These are phyloP conservation scores for Chaetoceros tenuissimus DNA, from an alignment of 108 stramenopile species.

Conservation along the genomic window DNA sequence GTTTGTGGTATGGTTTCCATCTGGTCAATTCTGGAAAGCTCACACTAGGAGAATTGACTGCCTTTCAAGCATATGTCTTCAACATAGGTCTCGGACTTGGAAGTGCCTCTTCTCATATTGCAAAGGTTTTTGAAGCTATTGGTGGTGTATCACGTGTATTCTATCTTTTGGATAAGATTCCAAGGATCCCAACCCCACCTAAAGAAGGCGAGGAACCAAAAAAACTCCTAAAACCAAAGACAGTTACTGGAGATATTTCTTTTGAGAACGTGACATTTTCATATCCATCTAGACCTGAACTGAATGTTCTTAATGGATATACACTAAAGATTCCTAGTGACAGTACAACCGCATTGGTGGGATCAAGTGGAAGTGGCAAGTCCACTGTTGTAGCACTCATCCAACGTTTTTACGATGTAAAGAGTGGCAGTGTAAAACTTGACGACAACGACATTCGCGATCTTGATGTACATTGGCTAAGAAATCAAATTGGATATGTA, in stretches of 20 bases:
- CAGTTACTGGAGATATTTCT: conserved; percentile 29
- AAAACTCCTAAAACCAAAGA: neutral
- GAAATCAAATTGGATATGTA: conserved; percentile 71
- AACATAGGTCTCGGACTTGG: conserved; percentile 49
- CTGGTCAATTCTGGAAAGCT: conserved; percentile 51
- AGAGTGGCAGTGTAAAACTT: conserved; percentile 43
- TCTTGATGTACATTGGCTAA: conserved; percentile 53
- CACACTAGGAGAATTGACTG: conserved; percentile 50
- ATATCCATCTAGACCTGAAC: conserved; percentile 76
- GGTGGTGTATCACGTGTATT: conserved; percentile 63
- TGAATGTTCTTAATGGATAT: conserved; percentile 42
- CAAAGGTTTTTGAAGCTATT: conserved; percentile 41
- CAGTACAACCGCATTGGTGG: conserved; percentile 70
- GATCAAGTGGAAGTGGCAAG: conserved; percentile 73
- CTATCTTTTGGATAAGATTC: conserved; percentile 49
- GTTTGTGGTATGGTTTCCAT: conserved; percentile 73
- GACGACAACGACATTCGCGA: conserved; percentile 64
- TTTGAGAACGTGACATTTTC: conserved; percentile 70
- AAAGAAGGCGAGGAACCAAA: neutral
- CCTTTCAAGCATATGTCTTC: conserved; percentile 69
- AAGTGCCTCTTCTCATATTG: conserved; percentile 17
- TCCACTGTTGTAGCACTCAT: conserved; percentile 64
- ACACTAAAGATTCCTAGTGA: conserved; percentile 22
- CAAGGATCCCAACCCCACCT: conserved; percentile 35
- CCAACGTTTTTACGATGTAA: conserved; percentile 75